Percentiles rank a stretch among this genome's conserved stretches.
Conservation (phyloP, 202 grass and related monocot genomes). For the Hordeum pubiflorum region DNA sequence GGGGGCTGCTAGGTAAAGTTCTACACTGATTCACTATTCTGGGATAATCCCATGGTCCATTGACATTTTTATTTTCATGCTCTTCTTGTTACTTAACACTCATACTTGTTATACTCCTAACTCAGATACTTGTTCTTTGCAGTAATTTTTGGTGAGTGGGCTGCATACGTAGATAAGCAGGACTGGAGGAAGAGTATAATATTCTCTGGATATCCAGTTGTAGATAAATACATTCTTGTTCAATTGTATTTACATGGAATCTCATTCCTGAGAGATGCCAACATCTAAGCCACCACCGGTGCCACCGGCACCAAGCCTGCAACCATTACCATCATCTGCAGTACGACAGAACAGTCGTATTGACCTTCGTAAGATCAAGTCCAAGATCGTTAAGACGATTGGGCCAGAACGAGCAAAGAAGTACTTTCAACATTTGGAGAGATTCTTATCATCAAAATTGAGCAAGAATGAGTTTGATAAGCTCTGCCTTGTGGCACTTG, state of each 20-base stretch:
- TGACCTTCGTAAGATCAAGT: slow-evolving; percentile 66
- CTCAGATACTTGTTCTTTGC: slow-evolving; percentile 28
- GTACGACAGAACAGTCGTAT: slow-evolving; percentile 40
- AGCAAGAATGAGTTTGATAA: slow-evolving; percentile 77
- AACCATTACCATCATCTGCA: slow-evolving; percentile 41
- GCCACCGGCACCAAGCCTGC: slow-evolving; percentile 32
- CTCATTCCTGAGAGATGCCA: slow-evolving; percentile 43
- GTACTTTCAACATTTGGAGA: slow-evolving; percentile 69
- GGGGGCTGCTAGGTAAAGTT: background rate
- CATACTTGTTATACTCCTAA: slow-evolving; percentile 4
- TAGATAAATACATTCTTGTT: slow-evolving; percentile 7
- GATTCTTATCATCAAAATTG: slow-evolving; percentile 61
- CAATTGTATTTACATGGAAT: slow-evolving; percentile 33
- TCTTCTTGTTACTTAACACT: slow-evolving; percentile 6
- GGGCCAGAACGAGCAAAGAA: slow-evolving; percentile 47
- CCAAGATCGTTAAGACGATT: slow-evolving; percentile 48
- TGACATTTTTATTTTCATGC: background rate
- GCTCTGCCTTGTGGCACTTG: slow-evolving; percentile 54
- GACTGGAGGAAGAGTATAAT: background rate
- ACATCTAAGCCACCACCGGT: slow-evolving; percentile 19
- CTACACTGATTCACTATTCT: slow-evolving; percentile 3
- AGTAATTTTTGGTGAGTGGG: slow-evolving; percentile 13
- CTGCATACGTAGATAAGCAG: background rate
- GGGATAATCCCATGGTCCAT: background rate
- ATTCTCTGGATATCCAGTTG: background rate